A percentile compares a stretch with the other conserved stretches of the same genome.
Conservation (phyloP, 2,329 filamentous ascomycete genomes). For the Aspergillus sp. region DNA sequence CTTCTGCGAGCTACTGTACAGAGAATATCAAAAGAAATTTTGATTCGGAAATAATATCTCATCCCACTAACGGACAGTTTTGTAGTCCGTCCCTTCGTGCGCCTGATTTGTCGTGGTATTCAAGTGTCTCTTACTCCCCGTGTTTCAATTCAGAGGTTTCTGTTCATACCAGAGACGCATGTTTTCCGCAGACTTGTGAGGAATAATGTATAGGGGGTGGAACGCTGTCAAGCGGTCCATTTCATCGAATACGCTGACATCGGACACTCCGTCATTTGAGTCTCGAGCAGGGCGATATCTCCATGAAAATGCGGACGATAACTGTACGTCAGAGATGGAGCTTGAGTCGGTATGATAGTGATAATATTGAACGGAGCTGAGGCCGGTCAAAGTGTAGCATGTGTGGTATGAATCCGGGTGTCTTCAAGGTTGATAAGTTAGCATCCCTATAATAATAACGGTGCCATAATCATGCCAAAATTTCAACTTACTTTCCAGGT, state of each 20-base stretch:
- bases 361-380: conserved; percentile 76
- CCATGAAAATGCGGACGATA: conserved; percentile 41
- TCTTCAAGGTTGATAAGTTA: conserved; percentile 45
- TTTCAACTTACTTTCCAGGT: conserved; percentile 71
- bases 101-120: background rate
- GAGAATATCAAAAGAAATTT: background rate
- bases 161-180: conserved; percentile 64
- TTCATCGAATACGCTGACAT: conserved; percentile 66
- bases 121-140: background rate
- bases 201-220: conserved; percentile 85
- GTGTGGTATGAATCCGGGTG: conserved; percentile 87
- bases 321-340: conserved; percentile 29
- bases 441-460: conserved; percentile 1
- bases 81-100: background rate
- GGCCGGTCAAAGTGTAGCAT: conserved; percentile 83
- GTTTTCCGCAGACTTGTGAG: conserved; percentile 65
- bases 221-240: conserved; percentile 67
- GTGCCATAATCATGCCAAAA: background rate
- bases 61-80: background rate
- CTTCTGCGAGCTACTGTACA: conserved; percentile 7
- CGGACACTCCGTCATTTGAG: conserved; percentile 49
- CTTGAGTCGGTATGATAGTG: conserved; percentile 47
- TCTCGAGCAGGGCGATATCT: conserved; percentile 40
- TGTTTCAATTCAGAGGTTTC: conserved; percentile 18
- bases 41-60: background rate